Base-by-base conservation (phyloP, 352 stramenopile species). In the Aphanomyces euteiches region DNA sequence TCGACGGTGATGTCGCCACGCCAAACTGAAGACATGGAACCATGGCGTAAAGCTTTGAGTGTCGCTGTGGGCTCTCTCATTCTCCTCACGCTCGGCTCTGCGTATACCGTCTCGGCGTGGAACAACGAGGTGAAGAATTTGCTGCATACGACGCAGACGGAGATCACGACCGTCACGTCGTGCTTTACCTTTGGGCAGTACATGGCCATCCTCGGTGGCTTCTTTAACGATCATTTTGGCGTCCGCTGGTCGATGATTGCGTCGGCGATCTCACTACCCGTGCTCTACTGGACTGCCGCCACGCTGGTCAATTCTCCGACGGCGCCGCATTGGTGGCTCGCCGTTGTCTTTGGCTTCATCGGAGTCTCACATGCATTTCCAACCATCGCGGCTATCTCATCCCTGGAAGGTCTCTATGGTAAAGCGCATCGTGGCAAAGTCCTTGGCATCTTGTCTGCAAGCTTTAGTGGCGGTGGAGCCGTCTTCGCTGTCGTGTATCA, bases 21-120 rank as follows among this genome's bases (percentile, higher is more conserved):
- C 28, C 28, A 2, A 28, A 28, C 28, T 0, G 28, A 28, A 28
- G 28, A 28, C 28, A 28, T 28, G 28, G 43, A 50, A 2, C 17
- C 43, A 50, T 50, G 43, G 43, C 43, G 2, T 2, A 50, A 50
- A n/a, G 43, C 43, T n/a, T 0, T 2, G 10, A 50, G 43, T 50
- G 43, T 50, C 43, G 43, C 43, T 2, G 43, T 50, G 43, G 43
- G 43, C 43, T n/a, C 43, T 50, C 43, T 50, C 43, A 50, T 50
- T 12, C 1, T 50, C 43, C 2, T 75, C 0, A 78, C 75, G 39
- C 78, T 88, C 45, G 85, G 85, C 12, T 90, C 85, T 15, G 87
- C 87, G 73, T 82, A 92, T 72, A 80, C 85, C 6, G 87, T 92
- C 64, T 92, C 85, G n/a, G 82, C 79, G n/a, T 92, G 83, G 85